Evolutionary conservation across 2,329 filamentous ascomycete genomes (phyloP).

Genomic region (Pseudogymnoascus sp.): DNA sequence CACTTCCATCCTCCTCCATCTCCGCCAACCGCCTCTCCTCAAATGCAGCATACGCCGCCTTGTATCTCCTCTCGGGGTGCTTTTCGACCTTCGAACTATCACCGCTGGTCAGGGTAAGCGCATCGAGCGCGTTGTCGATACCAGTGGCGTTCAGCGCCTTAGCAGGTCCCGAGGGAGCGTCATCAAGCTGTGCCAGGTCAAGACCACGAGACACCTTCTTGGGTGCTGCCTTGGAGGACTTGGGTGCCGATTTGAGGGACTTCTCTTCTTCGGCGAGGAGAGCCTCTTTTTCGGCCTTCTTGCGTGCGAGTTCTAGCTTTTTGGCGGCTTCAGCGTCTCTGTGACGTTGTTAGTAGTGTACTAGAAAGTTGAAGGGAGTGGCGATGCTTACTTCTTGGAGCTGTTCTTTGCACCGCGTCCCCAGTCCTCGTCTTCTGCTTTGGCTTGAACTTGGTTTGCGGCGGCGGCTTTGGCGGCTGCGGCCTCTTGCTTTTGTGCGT

Average conservation of each 20-base stretch:
- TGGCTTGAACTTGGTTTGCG: conserved; percentile 58
- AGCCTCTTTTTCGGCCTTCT: conserved; percentile 89
- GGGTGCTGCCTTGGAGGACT: conserved; percentile 54
- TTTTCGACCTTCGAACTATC: conserved; percentile 69
- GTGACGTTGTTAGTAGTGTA: conserved; percentile 13
- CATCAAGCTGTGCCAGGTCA: conserved; percentile 69
- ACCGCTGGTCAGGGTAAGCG: conserved; percentile 58
- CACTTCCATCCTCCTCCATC: conserved; percentile 73
- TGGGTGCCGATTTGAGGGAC: conserved; percentile 59
- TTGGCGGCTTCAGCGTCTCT: conserved; percentile 82
- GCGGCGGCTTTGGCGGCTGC: conserved; percentile 72
- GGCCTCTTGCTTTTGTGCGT: conserved; percentile 85
- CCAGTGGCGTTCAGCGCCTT: conserved; percentile 69
- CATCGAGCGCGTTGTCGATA: conserved; percentile 91
- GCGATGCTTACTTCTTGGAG: conserved; percentile 70
- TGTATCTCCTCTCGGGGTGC: conserved; percentile 81
- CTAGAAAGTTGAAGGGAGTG: neutral
- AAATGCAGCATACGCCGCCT: conserved; percentile 75
- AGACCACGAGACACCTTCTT: conserved; percentile 63
- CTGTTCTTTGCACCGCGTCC: conserved; percentile 75
- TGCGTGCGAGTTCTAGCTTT: conserved; percentile 72
- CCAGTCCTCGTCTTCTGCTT: conserved; percentile 71
- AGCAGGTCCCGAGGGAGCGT: conserved; percentile 33
- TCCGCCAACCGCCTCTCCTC: conserved; percentile 76
- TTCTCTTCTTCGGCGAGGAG: conserved; percentile 80